phyloP scores from a whole-genome alignment of 2,329 filamentous ascomycete species.

The Talaromyces rugulosus region DNA sequence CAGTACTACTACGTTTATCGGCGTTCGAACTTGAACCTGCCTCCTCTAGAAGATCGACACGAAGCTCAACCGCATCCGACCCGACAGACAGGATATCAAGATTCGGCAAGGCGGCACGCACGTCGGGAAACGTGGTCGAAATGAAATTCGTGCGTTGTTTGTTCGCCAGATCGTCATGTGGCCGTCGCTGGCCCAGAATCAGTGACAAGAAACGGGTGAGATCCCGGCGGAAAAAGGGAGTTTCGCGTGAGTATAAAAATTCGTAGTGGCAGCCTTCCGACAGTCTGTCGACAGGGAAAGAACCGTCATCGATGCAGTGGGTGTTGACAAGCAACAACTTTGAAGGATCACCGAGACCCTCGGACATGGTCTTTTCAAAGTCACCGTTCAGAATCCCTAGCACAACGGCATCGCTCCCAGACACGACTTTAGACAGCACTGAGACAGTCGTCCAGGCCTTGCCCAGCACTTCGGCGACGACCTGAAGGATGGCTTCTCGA shows the following conservation, averaged over 20 bases:
- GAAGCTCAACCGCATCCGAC: conserved; percentile 77
- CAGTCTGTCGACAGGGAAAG: conserved; percentile 62
- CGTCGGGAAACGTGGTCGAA: conserved; percentile 83
- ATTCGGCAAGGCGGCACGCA: conserved; percentile 76
- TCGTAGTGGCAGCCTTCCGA: conserved; percentile 76
- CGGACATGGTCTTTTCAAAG: conserved; percentile 55
- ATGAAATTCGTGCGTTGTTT: conserved; percentile 80
- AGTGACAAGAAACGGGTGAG: conserved; percentile 75
- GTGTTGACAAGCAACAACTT: conserved; percentile 69
- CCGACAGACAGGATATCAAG: conserved; percentile 84
- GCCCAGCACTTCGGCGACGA: conserved; percentile 75
- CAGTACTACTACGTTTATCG: conserved; percentile 57
- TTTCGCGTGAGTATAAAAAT: conserved; percentile 70
- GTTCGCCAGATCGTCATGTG: conserved; percentile 65
- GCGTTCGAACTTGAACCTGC: conserved; percentile 49
- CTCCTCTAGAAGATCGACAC: conserved; percentile 76
- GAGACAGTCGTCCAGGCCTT: conserved; percentile 62
- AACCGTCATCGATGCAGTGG: conserved; percentile 68
- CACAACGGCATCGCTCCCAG: conserved; percentile 59
- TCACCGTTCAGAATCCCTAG: conserved; percentile 60
- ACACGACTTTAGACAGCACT: conserved; percentile 52
- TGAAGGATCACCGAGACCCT: conserved; percentile 41
- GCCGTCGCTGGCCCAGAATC: conserved; percentile 71
- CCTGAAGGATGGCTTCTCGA: conserved; percentile 68
- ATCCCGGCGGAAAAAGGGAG: conserved; percentile 68